Conservation (phyloP, 2,329 filamentous ascomycete genomes). For the Chaetomium olivaceum region DNA sequence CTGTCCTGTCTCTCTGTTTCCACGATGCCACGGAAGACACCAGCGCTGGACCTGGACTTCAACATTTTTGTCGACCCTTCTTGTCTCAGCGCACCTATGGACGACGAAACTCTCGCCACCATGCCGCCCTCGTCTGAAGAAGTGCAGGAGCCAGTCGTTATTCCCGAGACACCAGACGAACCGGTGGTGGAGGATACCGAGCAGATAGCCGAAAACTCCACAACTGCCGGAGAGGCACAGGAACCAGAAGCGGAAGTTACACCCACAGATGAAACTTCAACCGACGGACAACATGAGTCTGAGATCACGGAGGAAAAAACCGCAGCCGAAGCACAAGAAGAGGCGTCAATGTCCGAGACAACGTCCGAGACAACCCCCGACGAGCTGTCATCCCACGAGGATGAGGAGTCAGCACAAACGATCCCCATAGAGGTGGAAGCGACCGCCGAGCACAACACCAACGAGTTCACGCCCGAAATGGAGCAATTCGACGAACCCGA, state of each 20-base stretch:
- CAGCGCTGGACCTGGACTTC: slow-evolving; percentile 45
- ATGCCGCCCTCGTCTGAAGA: slow-evolving; percentile 23
- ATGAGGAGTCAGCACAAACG: background rate
- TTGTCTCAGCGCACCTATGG: slow-evolving; percentile 46
- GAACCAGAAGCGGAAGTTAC: background rate
- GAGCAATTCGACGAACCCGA: background rate
- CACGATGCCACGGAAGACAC: slow-evolving; percentile 26
- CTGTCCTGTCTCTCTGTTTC: background rate
- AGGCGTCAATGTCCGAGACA: background rate
- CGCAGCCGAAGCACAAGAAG: background rate
- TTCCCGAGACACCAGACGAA: background rate
- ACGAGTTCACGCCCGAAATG: background rate
- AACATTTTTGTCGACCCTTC: slow-evolving; percentile 52
- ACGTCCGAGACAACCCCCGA: background rate
- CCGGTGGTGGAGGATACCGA: background rate
- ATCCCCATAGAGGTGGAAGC: background rate
- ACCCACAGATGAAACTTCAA: background rate
- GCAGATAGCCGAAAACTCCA: background rate
- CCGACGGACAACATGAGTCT: background rate
- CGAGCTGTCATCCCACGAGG: background rate
- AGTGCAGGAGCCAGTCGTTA: background rate
- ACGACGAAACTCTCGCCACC: slow-evolving; percentile 38
- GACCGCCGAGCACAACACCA: background rate
- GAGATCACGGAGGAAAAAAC: background rate
- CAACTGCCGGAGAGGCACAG: background rate